Base-by-base conservation (phyloP, 306 rosid species). In the Senna siamea region DNA sequence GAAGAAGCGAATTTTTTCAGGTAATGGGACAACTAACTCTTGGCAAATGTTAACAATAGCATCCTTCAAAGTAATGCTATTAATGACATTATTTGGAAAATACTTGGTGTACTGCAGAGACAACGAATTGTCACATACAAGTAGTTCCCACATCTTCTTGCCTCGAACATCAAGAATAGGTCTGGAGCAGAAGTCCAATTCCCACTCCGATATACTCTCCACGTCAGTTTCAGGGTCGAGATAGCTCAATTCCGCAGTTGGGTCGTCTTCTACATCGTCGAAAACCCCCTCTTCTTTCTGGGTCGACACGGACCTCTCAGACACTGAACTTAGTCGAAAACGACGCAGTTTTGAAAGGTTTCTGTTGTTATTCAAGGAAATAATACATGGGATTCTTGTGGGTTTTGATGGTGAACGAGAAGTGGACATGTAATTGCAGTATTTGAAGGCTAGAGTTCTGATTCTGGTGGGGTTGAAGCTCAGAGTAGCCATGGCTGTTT, bases 81-180 rank as follows among this genome's bases (percentile, higher is more conserved):
- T 94, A 65, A 94, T 94, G 26, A 92, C 99, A 63, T 91, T 94
- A 68, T 91, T 94, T 0, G 99, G 98, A 51, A 94, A 94, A 68
- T 88, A 94, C 85, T 94, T 94, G 0, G 96, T 94, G 60, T 74
- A 87, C 60, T 94, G 99, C 62, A 94, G 76, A 2, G 97, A 90
- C 37, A 94, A 86, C 5, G 99, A 84, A 41, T 83, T 86, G 44
- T 94, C 97, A 71, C 99, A 94, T 1, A 77, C 99, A 53, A 91
- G 90, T 1, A 94, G 87, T 83, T 94, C 99, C 99, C 98, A 94
- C 13, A 94, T 46, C 88, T 94, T 94, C 88, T 94, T 94, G 56
- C 99, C 99, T 74, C 97, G 84, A 2, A 78, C 79, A 77, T 94
- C 99, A 37, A 91, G 84, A 38, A 94, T 91, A 52, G 99, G 97